Base-by-base conservation (phyloP, 2,329 filamentous ascomycete species). In the Fusarium mexicanum region DNA sequence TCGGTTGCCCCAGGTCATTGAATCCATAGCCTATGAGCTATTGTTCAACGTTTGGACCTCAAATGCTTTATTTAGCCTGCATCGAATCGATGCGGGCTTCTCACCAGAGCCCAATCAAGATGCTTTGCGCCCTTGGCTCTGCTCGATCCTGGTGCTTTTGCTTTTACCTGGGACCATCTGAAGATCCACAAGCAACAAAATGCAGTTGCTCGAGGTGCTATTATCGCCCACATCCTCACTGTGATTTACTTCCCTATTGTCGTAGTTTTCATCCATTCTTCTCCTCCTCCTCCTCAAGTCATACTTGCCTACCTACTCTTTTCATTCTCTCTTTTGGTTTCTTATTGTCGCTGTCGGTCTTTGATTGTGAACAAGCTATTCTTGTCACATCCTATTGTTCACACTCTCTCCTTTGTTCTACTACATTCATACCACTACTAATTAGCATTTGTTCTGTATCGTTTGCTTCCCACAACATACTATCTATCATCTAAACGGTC, bases 1-100 rank as follows among this genome's bases (percentile, higher is more conserved):
- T 59, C 47, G 63, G 68, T 57, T 79, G 73, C 73, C 67, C 74
- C 76, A 79, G 73, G 64, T 70, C 69, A 72, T 65, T 69, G 72
- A 72, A 76, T 37, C 58, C 72, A 72, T 76, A 64, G 70, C 77
- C 76, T 78, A 79, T 78, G 71, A 75, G 67, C 66, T 69, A 61
- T 71, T 66, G 62, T 61, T 65, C 37, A 67, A 66, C 67, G 55
- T 58, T 67, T 68, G 47, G 71, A 65, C 54, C 60, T 65, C 59
- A 22, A 64, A 67, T 67, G 71, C 76, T 79, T 78, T 78, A 79
- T 79, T 79, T 79, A 78, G 77, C 77, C 76, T 77, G 61, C 65
- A 58, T 61, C 64, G 35, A 72, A 62, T 67, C 67, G 64, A 76
- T 68, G 60, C 60, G 44, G 63, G 60, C 64, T 72, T 58, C 67